A percentile compares a stretch with the other conserved stretches of the same genome.
Conservation (phyloP, 2,329 filamentous ascomycete species). For the Hypoxylon sp. region DNA sequence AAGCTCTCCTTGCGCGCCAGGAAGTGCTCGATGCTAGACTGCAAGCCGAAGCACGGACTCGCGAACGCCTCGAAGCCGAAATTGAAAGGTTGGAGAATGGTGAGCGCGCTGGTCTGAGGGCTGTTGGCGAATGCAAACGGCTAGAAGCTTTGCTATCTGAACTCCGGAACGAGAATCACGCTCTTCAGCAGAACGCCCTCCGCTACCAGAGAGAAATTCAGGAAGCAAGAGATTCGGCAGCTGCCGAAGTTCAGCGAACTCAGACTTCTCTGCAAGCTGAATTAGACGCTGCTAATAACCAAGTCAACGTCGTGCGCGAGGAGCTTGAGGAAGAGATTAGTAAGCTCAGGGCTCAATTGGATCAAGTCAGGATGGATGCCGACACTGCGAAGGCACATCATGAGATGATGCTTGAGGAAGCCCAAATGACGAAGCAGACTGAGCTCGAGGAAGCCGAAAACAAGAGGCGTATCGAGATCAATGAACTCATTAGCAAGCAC, state of each 20-base stretch:
- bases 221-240: slow-evolving; percentile 83
- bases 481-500: slow-evolving; percentile 65
- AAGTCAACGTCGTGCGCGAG: slow-evolving; percentile 85
- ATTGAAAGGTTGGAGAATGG: slow-evolving; percentile 74
- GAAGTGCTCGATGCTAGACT: slow-evolving; percentile 83
- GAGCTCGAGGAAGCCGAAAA: slow-evolving; percentile 61
- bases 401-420: slow-evolving; percentile 87
- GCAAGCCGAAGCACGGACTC: slow-evolving; percentile 78
- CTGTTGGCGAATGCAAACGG: slow-evolving; percentile 72
- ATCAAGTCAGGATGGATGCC: slow-evolving; percentile 81
- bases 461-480: slow-evolving; percentile 54
- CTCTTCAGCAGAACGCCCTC: slow-evolving; percentile 76
- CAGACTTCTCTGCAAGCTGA: slow-evolving; percentile 84
- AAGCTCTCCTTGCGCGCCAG: slow-evolving; percentile 81
- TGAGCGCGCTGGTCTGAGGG: slow-evolving; percentile 74
- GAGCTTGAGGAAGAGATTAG: slow-evolving; percentile 85
- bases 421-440: slow-evolving; percentile 75
- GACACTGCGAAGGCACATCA: slow-evolving; percentile 85
- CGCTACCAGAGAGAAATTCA: slow-evolving; percentile 85
- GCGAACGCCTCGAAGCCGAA: slow-evolving; percentile 75
- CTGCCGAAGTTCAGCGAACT: slow-evolving; percentile 83
- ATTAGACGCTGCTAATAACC: slow-evolving; percentile 84
- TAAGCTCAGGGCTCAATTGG: slow-evolving; percentile 79
- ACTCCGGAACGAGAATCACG: slow-evolving; percentile 75
- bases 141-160: slow-evolving; percentile 69